phyloP scores from a whole-genome alignment of 164 flowering plant genomes.

The Echeveria elegans region DNA sequence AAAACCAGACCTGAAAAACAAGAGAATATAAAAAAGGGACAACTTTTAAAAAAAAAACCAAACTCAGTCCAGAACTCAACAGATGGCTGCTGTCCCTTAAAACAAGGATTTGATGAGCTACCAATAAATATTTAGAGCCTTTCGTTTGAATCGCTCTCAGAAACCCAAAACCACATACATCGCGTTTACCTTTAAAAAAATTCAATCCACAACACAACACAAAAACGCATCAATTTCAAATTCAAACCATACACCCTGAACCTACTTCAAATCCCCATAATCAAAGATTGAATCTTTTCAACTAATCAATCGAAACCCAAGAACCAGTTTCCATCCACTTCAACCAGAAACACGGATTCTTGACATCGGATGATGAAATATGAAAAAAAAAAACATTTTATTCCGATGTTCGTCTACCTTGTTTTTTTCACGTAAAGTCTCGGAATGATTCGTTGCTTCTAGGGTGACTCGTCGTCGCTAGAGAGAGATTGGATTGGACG shows the following conservation, averaged over 20 bases:
- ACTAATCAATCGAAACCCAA: not conserved
- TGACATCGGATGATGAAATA: not conserved
- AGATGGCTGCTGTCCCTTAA: not conserved
- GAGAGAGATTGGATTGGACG: constrained; percentile 3
- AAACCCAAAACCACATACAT: not conserved
- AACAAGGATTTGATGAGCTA: not conserved
- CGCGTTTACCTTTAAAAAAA: not conserved
- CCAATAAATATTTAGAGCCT: not conserved
- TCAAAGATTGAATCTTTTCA: not conserved
- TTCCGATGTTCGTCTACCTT: not conserved
- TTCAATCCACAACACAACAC: not conserved
- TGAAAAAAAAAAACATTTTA: not conserved
- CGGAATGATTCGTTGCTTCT: too few species aligned
- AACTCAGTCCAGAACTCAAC: not conserved
- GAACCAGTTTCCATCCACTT: not conserved
- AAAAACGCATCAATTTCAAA: not conserved
- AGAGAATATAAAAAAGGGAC: not conserved
- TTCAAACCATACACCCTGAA: not conserved
- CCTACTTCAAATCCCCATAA: not conserved
- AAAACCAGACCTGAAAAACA: constrained; percentile 1
- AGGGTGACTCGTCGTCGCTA: too few species aligned
- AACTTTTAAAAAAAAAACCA: not conserved
- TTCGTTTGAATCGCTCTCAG: not conserved
- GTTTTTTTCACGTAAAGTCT: not conserved
- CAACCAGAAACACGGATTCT: not conserved